A percentile compares a stretch with the other conserved stretches of the same genome.
Conservation (phyloP, 176 grass and related monocot genomes). For the Carex cristatella region DNA sequence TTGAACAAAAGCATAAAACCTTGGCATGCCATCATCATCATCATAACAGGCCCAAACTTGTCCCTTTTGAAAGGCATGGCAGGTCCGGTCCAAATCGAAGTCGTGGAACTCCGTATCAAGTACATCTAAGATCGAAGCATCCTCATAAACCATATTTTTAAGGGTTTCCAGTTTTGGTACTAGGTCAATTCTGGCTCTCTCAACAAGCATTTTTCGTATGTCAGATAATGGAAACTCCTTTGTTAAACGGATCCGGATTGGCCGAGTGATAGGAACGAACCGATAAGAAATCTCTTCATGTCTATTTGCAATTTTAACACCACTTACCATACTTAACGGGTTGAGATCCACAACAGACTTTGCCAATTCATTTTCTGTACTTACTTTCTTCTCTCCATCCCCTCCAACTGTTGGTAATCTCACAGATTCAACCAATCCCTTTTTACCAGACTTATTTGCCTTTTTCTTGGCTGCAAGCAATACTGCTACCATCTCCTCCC, state of each 20-base stretch:
- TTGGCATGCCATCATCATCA: constrained; percentile 91
- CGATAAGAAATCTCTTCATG: not conserved
- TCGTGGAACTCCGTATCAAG: constrained; percentile 75
- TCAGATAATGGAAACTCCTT: constrained; percentile 9
- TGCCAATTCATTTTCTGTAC: constrained; percentile 17
- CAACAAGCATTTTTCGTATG: not conserved
- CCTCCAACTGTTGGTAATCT: not conserved
- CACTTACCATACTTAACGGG: constrained; percentile 6
- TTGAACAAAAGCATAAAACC: constrained; percentile 67
- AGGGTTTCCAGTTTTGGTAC: constrained; percentile 3
- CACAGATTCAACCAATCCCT: not conserved
- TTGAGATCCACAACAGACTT: constrained; percentile 19
- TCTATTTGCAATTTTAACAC: constrained; percentile 34
- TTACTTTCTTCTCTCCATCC: constrained; percentile 14
- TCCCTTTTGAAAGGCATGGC: constrained; percentile 3
- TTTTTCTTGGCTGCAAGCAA: constrained; percentile 25
- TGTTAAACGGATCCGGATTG: constrained; percentile 6
- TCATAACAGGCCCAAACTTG: constrained; percentile 83
- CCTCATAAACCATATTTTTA: constrained; percentile 20
- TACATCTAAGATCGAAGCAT: constrained; percentile 30
- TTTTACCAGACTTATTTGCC: constrained; percentile 8
- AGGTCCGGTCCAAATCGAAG: constrained; percentile 34
- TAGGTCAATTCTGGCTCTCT: constrained; percentile 3
- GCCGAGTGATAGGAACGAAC: constrained; percentile 2
- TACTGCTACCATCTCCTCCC: constrained; percentile 17